Percentiles rank a stretch among this genome's conserved stretches.
phyloP scores from a whole-genome alignment of 116 monocot species.

The Dioscorea cayenensis region DNA sequence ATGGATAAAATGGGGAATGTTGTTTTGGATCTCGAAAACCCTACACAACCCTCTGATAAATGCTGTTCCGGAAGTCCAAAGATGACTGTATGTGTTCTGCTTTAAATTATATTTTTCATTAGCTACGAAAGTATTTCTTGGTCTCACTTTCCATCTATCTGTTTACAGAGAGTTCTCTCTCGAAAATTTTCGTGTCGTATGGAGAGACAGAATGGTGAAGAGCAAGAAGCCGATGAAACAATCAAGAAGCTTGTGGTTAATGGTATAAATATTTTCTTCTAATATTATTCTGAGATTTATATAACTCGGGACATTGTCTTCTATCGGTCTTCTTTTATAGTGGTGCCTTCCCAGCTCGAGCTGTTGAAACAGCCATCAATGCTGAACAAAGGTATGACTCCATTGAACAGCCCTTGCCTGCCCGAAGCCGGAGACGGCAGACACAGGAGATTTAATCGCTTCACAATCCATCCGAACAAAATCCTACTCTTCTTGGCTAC shows the following conservation, averaged over 20 bases:
- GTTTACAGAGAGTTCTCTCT: constrained; percentile 65
- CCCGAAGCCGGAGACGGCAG: constrained; percentile 19
- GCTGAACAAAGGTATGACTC: constrained; percentile 7
- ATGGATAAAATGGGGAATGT: constrained; percentile 52
- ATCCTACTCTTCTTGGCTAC: constrained; percentile 35
- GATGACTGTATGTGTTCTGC: constrained; percentile 32
- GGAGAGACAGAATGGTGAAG: constrained; percentile 54
- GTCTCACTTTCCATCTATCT: neutral
- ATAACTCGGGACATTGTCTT: neutral
- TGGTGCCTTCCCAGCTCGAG: constrained; percentile 26
- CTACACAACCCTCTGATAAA: constrained; percentile 51
- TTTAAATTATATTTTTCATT: neutral
- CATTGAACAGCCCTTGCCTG: constrained; percentile 3
- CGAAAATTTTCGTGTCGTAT: constrained; percentile 61
- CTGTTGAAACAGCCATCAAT: constrained; percentile 21
- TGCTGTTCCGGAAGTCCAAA: constrained; percentile 75
- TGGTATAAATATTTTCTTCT: constrained; percentile 19
- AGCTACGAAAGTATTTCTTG: no score
- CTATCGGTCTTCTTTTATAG: constrained; percentile 3
- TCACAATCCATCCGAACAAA: constrained; percentile 26
- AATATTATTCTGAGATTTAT: neutral
- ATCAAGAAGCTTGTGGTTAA: constrained; percentile 56
- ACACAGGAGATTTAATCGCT: constrained; percentile 24
- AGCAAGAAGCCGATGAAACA: constrained; percentile 54
- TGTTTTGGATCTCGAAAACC: constrained; percentile 70